Conservation (phyloP, 140 eudicot species). For the Flaveria floridana region DNA sequence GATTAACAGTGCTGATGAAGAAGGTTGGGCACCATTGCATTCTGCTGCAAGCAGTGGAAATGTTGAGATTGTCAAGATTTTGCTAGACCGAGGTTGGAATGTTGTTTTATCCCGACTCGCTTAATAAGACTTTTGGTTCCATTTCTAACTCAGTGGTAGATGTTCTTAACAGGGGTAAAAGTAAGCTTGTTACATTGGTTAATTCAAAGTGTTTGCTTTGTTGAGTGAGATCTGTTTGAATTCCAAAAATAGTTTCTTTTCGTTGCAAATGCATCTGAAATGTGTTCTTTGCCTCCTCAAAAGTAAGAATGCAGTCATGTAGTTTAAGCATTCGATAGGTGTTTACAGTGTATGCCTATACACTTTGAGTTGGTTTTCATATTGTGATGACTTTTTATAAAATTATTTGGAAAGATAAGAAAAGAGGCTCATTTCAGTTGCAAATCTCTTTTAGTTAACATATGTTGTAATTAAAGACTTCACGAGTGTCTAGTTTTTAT, state of each 20-base stretch:
- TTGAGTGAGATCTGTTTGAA: not conserved
- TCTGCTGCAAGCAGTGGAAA: conserved; percentile 87
- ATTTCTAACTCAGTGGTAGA: not conserved
- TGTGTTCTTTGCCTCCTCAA: not conserved
- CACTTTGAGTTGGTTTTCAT: not conserved
- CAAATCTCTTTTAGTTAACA: conserved; percentile 7
- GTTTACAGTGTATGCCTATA: not conserved
- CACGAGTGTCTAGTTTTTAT: not conserved
- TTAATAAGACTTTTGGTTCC: not conserved
- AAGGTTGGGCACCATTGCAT: conserved; percentile 88
- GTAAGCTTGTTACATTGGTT: not conserved
- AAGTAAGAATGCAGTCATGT: not conserved
- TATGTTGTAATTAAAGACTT: not conserved
- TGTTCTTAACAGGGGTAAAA: not conserved
- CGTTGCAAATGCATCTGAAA: not conserved
- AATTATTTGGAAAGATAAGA: not conserved
- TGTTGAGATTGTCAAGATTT: conserved; percentile 56
- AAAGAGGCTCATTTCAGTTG: not conserved
- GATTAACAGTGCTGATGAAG: conserved; percentile 68
- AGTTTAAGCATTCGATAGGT: not conserved
- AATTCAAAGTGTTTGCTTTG: conserved; percentile 3
- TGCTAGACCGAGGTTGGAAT: conserved; percentile 57
- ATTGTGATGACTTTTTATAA: not conserved
- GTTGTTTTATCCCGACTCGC: not conserved
- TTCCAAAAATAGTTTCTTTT: not conserved